Evolutionary conservation across 495 filamentous ascomycete genomes (phyloP).

Genomic region (Parmelia sp.): DNA sequence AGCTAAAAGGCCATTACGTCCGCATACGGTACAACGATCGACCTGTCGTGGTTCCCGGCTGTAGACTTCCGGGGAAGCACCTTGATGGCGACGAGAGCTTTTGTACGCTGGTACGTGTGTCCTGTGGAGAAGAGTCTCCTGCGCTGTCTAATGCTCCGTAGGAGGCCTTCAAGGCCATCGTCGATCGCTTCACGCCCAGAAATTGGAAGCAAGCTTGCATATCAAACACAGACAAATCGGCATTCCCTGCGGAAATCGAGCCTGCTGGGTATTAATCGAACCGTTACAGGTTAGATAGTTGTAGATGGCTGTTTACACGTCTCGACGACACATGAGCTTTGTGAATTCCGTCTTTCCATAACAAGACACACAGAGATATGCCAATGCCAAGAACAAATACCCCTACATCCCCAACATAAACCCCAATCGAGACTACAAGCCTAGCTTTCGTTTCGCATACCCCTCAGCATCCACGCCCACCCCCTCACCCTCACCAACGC

Average conservation of each 20-base stretch:
- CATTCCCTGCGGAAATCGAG: conserved; percentile 47
- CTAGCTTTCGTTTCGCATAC: no score
- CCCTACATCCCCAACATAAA: no score
- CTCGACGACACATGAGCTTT: no score
- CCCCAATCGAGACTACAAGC: no score
- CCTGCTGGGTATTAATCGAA: conserved; percentile 40
- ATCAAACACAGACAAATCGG: conserved; percentile 52
- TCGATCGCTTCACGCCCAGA: conserved; percentile 79
- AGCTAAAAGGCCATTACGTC: conserved; percentile 73
- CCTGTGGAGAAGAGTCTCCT: background rate
- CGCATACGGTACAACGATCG: conserved; percentile 88
- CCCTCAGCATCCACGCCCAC: no score
- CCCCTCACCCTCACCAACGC: no score
- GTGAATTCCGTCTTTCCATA: no score
- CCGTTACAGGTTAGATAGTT: background rate
- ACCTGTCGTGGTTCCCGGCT: conserved; percentile 74
- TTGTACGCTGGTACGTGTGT: conserved; percentile 68
- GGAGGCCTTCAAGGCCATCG: conserved; percentile 85
- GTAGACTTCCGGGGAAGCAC: conserved; percentile 69
- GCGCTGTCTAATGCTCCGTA: conserved; percentile 26
- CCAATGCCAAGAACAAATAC: no score
- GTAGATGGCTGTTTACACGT: background rate
- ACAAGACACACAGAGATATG: no score
- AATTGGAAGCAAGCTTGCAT: conserved; percentile 73
- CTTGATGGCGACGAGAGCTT: conserved; percentile 83